Evolutionary conservation across 169 alveolate genomes (phyloP), one percentile per base, ranked within the genome.

Genomic region (Eimeria sp.): DNA sequence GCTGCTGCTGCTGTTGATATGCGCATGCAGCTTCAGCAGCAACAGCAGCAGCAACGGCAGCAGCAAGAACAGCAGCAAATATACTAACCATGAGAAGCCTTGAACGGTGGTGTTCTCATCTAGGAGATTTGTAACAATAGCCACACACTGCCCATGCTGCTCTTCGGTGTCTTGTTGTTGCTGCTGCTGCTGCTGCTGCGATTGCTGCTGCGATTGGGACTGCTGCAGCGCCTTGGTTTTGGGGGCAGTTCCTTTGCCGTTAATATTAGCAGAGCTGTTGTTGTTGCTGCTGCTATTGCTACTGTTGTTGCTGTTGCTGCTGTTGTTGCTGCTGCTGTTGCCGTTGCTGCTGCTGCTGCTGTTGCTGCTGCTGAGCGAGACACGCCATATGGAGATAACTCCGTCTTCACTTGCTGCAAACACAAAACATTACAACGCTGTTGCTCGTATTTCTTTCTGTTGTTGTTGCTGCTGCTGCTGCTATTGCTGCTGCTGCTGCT

Each of bases 401-500:
- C 95, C 95, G 95, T 89, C 95, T 22, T 57, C 80, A 54, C 95
- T 89, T 47, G 95, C 95, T 88, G 94, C 84, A 65, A 2, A 27
- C n/a, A 22, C 61, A 47, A 67, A 34, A 34, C 40, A 34, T 34
- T 2, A 34, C 40, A 34, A 34, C 40, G 0, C 40, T 34, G 40
- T 34, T 1, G 40, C 40, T 34, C 40, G 40, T 34, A 34, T 1
- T 34, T 34, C 40, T 34, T 34, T 34, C 45, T 22, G 45, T 5
- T n/a, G 1, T 2, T 61, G 27, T 2, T 25, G 18, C 72, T 61
- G 27, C 72, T 70, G 47, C 80, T 11, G 27, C 80, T 25, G 47
- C 7, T 13, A 7, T 0, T 34, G 25, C 1, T 10, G 57, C 87
- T 10, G 61, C 87, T 40, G 25, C 87, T 34, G 87, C 87, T 30